Evolutionary conservation across 768 basidiomycete genomes (phyloP).

Genomic region (Collybia sp.): DNA sequence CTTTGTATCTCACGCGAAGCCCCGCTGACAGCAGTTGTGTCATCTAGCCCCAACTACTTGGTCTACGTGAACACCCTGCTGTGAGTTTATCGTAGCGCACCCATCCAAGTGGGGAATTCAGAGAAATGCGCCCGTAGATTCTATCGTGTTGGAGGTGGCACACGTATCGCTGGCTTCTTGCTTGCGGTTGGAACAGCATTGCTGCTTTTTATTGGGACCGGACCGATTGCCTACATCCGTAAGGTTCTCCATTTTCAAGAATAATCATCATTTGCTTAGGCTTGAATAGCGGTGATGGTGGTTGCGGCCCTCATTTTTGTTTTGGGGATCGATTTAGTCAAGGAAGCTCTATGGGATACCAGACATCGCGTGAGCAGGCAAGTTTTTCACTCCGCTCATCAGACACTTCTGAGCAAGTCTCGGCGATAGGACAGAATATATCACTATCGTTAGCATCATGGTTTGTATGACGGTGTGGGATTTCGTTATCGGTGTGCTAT

Average conservation of each 20-base stretch:
- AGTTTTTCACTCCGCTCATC: slow-evolving; percentile 14
- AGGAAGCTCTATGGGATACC: slow-evolving; percentile 97
- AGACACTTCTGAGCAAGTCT: not conserved
- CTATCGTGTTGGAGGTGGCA: slow-evolving; percentile 90
- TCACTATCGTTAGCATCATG: slow-evolving; percentile 84
- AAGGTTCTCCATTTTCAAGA: slow-evolving; percentile 21
- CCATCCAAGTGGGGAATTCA: not conserved
- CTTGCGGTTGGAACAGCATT: slow-evolving; percentile 70
- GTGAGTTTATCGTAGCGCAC: slow-evolving; percentile 24
- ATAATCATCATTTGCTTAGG: not conserved
- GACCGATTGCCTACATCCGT: slow-evolving; percentile 91
- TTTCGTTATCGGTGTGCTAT: slow-evolving; percentile 89
- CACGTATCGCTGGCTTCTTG: slow-evolving; percentile 78
- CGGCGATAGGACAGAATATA: slow-evolving; percentile 58
- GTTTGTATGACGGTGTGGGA: slow-evolving; percentile 92
- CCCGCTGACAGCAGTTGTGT: no score
- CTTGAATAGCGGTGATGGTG: slow-evolving; percentile 72
- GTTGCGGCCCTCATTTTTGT: slow-evolving; percentile 92
- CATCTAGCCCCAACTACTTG: slow-evolving; percentile 81
- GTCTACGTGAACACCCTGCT: slow-evolving; percentile 85
- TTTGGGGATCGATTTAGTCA: slow-evolving; percentile 88
- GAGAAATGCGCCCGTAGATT: slow-evolving; percentile 46
- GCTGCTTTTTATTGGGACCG: slow-evolving; percentile 79
- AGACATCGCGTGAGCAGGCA: slow-evolving; percentile 79
- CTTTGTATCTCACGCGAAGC: no score